Percentiles rank a stretch among this genome's conserved stretches.
Conservation (phyloP, 129 eudicot species). For the Flaveria linearis region DNA sequence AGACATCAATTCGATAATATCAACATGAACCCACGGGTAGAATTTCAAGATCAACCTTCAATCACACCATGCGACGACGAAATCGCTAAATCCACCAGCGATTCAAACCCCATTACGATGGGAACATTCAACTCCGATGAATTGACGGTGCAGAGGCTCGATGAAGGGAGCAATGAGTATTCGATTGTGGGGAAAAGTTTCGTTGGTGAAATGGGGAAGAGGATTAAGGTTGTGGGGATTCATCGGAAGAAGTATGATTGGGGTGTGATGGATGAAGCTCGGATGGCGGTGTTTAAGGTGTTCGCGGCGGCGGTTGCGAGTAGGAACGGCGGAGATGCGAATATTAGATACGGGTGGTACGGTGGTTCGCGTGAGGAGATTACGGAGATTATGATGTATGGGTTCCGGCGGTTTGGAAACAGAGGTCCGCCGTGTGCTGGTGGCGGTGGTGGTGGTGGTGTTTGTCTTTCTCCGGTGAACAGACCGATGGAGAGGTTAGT, state of each 20-base stretch:
- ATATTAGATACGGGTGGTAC: slow-evolving; percentile 33
- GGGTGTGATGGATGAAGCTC: slow-evolving; percentile 29
- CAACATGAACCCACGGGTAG: slow-evolving; percentile 18
- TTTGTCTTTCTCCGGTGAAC: slow-evolving; percentile 33
- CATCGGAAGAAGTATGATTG: slow-evolving; percentile 27
- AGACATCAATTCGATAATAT: background rate
- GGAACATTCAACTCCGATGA: no score
- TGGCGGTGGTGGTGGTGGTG: slow-evolving; percentile 39
- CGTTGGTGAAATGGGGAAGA: background rate
- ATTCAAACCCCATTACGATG: no score
- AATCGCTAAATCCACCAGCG: background rate
- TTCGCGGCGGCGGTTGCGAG: slow-evolving; percentile 32
- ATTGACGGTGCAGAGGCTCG: slow-evolving; percentile 11
- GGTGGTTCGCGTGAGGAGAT: slow-evolving; percentile 39
- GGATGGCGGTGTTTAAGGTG: slow-evolving; percentile 21
- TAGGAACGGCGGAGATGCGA: slow-evolving; percentile 31
- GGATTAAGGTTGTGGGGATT: slow-evolving; percentile 13
- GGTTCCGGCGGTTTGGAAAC: slow-evolving; percentile 27
- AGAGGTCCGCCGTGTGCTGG: slow-evolving; percentile 12
- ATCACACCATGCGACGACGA: background rate
- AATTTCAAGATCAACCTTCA: background rate
- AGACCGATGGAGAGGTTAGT: slow-evolving; percentile 34
- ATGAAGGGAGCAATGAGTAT: slow-evolving; percentile 18
- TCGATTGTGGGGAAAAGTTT: slow-evolving; percentile 27
- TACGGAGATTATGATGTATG: slow-evolving; percentile 27